These are phyloP conservation scores for Termitomyces sp. DNA, from an alignment of 1,284 basidiomycete species.

Conservation along the genomic window DNA sequence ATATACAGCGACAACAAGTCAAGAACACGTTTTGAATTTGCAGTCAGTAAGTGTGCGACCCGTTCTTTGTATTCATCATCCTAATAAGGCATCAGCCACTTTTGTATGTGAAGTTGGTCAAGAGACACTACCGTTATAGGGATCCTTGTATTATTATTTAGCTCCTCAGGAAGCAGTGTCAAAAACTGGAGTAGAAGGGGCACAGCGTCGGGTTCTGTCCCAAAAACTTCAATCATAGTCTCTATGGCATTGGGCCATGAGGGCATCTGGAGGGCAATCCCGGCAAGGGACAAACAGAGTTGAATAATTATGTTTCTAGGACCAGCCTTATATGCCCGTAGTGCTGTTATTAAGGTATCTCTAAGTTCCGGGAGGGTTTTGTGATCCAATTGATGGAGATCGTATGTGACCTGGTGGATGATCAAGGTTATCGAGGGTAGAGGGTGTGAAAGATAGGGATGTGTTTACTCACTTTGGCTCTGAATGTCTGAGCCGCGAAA, in stretches of 20 bases:
- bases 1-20: slow-evolving; percentile 86
- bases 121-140: slow-evolving; percentile 67
- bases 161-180: slow-evolving; percentile 89
- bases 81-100: slow-evolving; percentile 33
- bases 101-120: not conserved
- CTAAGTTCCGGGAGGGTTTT: slow-evolving; percentile 74
- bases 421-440: slow-evolving; percentile 24
- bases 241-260: slow-evolving; percentile 82
- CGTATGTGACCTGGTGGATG: slow-evolving; percentile 80
- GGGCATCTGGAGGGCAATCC: slow-evolving; percentile 89
- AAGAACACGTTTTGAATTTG: slow-evolving; percentile 71
- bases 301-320: slow-evolving; percentile 88
- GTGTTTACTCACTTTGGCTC: slow-evolving; percentile 75
- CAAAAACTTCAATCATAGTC: slow-evolving; percentile 83
- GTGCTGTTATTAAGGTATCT: slow-evolving; percentile 80
- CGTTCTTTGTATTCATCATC: slow-evolving; percentile 78
- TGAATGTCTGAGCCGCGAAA: slow-evolving; percentile 96
- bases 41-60: slow-evolving; percentile 62
- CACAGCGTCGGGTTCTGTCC: slow-evolving; percentile 80
- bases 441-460: slow-evolving; percentile 4
- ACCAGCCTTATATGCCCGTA: slow-evolving; percentile 67
- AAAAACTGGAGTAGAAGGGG: slow-evolving; percentile 86
- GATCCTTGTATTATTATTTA: slow-evolving; percentile 81
- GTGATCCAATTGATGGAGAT: slow-evolving; percentile 83
- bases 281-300: slow-evolving; percentile 85